A percentile compares a stretch with the other conserved stretches of the same genome.
Conservation (phyloP, 2,329 filamentous ascomycete species). For the Dactylellina leptospora region DNA sequence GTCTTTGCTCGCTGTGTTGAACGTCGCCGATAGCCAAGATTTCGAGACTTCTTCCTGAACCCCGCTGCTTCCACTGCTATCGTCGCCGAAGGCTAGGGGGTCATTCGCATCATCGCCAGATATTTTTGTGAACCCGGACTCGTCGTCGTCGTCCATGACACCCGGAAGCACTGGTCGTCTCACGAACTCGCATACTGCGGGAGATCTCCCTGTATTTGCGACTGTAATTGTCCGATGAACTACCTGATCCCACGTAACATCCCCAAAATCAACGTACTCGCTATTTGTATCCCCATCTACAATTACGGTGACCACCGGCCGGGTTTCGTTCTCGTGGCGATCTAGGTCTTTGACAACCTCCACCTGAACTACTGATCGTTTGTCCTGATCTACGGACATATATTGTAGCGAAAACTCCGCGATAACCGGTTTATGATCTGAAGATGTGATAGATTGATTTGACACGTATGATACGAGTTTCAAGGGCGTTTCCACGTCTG, state of each 20-base stretch:
- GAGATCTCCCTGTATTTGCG: constrained; percentile 87
- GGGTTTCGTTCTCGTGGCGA: constrained; percentile 86
- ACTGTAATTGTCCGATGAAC: constrained; percentile 77
- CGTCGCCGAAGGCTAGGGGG: constrained; percentile 47
- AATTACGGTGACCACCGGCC: constrained; percentile 82
- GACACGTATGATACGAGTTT: constrained; percentile 72
- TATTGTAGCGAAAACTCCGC: constrained; percentile 85
- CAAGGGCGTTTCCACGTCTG: constrained; percentile 25
- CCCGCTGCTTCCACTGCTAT: constrained; percentile 4
- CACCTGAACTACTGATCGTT: constrained; percentile 83
- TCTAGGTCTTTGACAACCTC: constrained; percentile 81
- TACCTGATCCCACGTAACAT: constrained; percentile 73
- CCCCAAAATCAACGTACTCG: constrained; percentile 79
- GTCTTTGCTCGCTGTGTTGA: constrained; percentile 16
- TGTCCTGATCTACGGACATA: constrained; percentile 82
- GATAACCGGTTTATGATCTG: constrained; percentile 91
- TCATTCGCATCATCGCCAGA: constrained; percentile 55
- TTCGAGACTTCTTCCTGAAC: constrained; percentile 34
- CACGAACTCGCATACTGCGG: constrained; percentile 81
- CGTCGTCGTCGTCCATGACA: constrained; percentile 60
- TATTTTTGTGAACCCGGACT: constrained; percentile 54
- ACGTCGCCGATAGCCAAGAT: constrained; percentile 35
- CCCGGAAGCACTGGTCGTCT: constrained; percentile 70
- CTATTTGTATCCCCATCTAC: constrained; percentile 65
- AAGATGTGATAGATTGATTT: constrained; percentile 88